Base-by-base conservation (phyloP, 2,329 filamentous ascomycete species). In the Penicillium olsonii region DNA sequence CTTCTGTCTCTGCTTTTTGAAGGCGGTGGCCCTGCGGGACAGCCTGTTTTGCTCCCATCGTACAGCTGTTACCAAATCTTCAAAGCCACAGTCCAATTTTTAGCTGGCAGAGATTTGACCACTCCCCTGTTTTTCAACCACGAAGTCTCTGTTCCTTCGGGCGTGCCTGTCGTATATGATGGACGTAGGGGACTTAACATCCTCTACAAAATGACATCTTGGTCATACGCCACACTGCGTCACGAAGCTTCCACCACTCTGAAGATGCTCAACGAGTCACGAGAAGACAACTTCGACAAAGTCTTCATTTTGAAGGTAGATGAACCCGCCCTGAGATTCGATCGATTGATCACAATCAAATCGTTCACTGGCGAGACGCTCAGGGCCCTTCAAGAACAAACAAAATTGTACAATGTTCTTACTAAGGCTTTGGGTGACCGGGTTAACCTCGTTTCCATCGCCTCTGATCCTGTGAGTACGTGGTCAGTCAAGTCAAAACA, bases 31-130 rank as follows among this genome's bases (percentile, higher is more conserved):
- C 81, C 83, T 6, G 86, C 85, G 52, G 87, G 88, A 2, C 82
- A 84, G 55, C 80, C 87, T 2, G 74, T 89, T 5, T 78, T 97
- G 14, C 90, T 91, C 5, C 78, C 83, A 5, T 89, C 89, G 7
- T 87, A 96, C 62, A 96, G 88, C 74, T 88, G 87, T 70, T 94
- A 92, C 19, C 92, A 97, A 70, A 79, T 97, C 37, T 96, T 99
- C 80, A 97, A 96, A 71, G 92, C 90, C 2, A 85, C 87, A 1
- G 75, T 99, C n/a, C 92, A 96, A 66, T 94, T 92, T 59, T 75
- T 99, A 15, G 84, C 87, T 1, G 81, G 83, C 1, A 86, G 83
- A 31, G 86, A 96, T 62, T 75, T 96, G 46, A 86, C 83, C 60
- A 87, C 83, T 57, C 84, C 88, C 0, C 79, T 86, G 54, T 62